phyloP scores from a whole-genome alignment of 2,329 filamentous ascomycete species.

The Xylaria polymorpha region DNA sequence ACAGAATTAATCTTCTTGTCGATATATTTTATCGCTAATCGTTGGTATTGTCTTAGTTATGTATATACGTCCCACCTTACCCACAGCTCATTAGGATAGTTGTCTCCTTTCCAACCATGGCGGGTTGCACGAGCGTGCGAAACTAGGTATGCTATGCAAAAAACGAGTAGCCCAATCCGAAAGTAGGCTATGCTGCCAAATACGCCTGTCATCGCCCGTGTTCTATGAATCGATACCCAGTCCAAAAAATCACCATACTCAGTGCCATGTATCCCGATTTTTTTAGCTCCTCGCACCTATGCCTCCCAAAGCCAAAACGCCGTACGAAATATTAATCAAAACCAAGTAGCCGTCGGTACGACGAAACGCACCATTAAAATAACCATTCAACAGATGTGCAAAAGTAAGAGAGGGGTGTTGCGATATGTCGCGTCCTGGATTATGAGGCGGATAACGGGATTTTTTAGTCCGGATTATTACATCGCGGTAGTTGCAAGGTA shows the following conservation, averaged over 20 bases:
- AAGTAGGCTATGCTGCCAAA: conserved; percentile 34
- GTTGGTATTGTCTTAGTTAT: conserved; percentile 19
- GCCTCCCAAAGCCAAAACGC: conserved; percentile 23
- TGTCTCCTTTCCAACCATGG: conserved; percentile 7
- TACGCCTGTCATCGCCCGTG: conserved; percentile 25
- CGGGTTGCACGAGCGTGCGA: neutral
- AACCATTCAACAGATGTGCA: conserved; percentile 9
- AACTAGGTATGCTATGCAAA: conserved; percentile 32
- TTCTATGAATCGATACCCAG: conserved; percentile 30
- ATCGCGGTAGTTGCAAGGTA: conserved; percentile 14
- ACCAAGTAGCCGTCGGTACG: conserved; percentile 1
- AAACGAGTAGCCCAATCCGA: conserved; percentile 25
- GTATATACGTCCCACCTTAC: conserved; percentile 21
- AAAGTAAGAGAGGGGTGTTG: neutral
- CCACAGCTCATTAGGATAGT: conserved; percentile 16
- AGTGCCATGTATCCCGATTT: conserved; percentile 33
- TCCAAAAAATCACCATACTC: conserved; percentile 24
- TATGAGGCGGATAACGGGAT: conserved; percentile 4
- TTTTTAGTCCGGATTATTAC: conserved; percentile 13
- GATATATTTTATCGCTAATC: conserved; percentile 24
- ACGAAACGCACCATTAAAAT: conserved; percentile 12
- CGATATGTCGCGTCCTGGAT: conserved; percentile 1
- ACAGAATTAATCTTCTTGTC: neutral
- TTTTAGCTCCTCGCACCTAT: conserved; percentile 30
- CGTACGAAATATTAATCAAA: conserved; percentile 23